phyloP scores from a whole-genome alignment of 2,329 filamentous ascomycete genomes.

The Elsinoe necatrix region DNA sequence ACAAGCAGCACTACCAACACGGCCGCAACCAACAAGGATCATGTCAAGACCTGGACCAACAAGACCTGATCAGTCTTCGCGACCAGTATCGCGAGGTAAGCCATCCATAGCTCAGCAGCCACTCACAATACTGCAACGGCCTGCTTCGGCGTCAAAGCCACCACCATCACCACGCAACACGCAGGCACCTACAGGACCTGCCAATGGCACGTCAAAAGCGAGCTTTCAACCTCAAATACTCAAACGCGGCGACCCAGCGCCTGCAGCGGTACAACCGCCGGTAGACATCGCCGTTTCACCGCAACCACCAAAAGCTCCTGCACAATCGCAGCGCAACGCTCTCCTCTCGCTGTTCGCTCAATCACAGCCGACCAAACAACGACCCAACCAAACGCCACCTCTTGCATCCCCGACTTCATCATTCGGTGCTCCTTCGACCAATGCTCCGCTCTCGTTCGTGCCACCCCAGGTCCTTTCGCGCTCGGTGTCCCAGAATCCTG shows the following conservation, averaged over 20 bases:
- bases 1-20: neutral
- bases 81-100: conserved; percentile 10
- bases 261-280: neutral
- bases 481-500: conserved; percentile 20
- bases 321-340: conserved; percentile 13
- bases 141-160: conserved; percentile 13
- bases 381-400: conserved; percentile 1
- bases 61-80: conserved; percentile 5
- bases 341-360: conserved; percentile 19
- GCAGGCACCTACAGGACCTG: conserved; percentile 16
- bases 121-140: conserved; percentile 21
- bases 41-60: conserved; percentile 16
- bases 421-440: neutral
- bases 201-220: conserved; percentile 20
- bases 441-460: neutral
- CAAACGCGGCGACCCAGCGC: conserved; percentile 19
- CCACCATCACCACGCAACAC: neutral
- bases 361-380: conserved; percentile 8
- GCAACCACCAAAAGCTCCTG: neutral
- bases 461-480: conserved; percentile 20
- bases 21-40: conserved; percentile 12
- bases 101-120: neutral
- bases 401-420: conserved; percentile 1
- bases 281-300: neutral
- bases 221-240: conserved; percentile 26